phyloP scores from a whole-genome alignment of 179 eudicot genomes.

The Actinidia arguta region DNA sequence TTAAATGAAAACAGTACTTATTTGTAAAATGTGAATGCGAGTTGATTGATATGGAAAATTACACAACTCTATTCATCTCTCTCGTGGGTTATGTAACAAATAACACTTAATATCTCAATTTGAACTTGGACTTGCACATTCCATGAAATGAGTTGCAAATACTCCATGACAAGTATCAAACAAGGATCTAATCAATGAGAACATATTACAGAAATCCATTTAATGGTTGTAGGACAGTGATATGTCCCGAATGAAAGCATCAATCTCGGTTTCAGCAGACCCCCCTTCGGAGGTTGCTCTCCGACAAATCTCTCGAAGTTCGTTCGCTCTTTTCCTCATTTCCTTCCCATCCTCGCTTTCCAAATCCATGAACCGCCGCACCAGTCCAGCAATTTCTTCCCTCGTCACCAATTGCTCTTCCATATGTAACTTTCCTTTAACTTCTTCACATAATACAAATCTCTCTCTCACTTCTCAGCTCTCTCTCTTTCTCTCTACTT shows the following conservation, averaged over 20 bases:
- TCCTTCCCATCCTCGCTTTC: constrained; percentile 16
- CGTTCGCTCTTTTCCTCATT: constrained; percentile 18
- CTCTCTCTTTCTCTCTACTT: too few relatives aligned
- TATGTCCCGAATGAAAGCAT: constrained; percentile 4
- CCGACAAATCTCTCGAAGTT: not conserved
- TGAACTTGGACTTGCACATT: not conserved
- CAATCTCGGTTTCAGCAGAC: not conserved
- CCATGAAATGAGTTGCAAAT: too few relatives aligned
- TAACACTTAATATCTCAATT: too few relatives aligned
- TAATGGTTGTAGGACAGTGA: not conserved
- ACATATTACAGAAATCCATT: not conserved
- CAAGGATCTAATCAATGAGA: not conserved
- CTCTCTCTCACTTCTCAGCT: too few relatives aligned
- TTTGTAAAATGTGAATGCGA: too few relatives aligned
- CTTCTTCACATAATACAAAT: too few relatives aligned
- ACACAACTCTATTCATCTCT: too few relatives aligned
- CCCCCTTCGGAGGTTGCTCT: constrained; percentile 6
- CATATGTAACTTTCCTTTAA: too few relatives aligned
- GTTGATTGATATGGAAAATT: too few relatives aligned
- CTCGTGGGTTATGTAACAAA: too few relatives aligned
- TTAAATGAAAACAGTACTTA: too few relatives aligned
- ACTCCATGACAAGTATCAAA: not conserved
- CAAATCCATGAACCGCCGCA: constrained; percentile 15
- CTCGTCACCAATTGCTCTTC: constrained; percentile 30
- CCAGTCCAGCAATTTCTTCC: constrained; percentile 14